A percentile compares a stretch with the other conserved stretches of the same genome.
Evolutionary conservation across 2,329 filamentous ascomycete species (phyloP).

Genomic region (Fusarium sp.): DNA sequence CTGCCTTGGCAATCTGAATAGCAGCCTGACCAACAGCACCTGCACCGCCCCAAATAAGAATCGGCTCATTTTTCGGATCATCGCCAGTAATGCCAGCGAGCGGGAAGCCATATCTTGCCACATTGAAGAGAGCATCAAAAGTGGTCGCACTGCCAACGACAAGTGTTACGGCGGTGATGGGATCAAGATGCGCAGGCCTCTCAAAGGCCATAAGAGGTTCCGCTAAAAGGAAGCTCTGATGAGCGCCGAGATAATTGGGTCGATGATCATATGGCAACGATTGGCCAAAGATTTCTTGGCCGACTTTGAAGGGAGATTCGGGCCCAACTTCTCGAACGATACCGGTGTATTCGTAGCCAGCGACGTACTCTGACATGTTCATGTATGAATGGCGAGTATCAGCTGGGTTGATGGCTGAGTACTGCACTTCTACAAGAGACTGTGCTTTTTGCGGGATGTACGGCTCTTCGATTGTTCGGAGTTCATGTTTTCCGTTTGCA

Average conservation of each 20-base stretch:
- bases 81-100: background rate
- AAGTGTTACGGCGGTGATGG: background rate
- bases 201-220: constrained; percentile 1
- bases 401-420: constrained; percentile 24
- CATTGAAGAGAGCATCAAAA: background rate
- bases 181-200: background rate
- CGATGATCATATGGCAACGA: constrained; percentile 7
- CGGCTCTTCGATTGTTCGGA: background rate
- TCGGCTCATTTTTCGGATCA: background rate
- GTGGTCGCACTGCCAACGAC: background rate
- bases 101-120: background rate
- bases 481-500: background rate
- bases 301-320: background rate
- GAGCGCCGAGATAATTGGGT: constrained; percentile 9
- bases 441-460: background rate
- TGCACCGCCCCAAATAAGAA: constrained; percentile 18
- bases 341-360: constrained; percentile 19
- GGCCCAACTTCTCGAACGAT: background rate
- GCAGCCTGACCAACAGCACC: constrained; percentile 2
- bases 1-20: constrained; percentile 10
- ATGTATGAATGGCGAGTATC: constrained; percentile 21
- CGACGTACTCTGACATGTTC: background rate
- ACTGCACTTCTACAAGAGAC: constrained; percentile 20
- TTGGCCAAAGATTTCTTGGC: constrained; percentile 13
- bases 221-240: constrained; percentile 20